These are phyloP conservation scores for Zygosaccharomyces pseudobailii DNA, from an alignment of 1,139 yeast species.

Conservation along the genomic window DNA sequence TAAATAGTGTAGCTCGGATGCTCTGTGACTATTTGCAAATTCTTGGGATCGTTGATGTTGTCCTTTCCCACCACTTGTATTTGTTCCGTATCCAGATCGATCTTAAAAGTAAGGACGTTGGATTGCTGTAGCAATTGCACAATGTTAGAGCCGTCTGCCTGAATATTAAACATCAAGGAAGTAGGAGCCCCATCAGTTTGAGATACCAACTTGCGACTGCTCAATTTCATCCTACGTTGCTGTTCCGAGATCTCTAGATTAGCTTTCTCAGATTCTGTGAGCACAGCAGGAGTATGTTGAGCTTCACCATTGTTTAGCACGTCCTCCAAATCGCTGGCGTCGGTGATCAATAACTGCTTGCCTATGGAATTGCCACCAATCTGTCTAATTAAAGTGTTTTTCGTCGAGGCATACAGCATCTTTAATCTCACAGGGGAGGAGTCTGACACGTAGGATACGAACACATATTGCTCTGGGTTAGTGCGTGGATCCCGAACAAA, in stretches of 20 bases:
- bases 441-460: slow-evolving; percentile 86
- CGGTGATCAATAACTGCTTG: slow-evolving; percentile 54
- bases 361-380: slow-evolving; percentile 65
- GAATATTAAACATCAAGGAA: slow-evolving; percentile 32
- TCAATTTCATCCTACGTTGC: slow-evolving; percentile 20
- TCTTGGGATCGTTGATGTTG: slow-evolving; percentile 24
- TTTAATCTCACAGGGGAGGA: slow-evolving; percentile 74
- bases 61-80: slow-evolving; percentile 31
- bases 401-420: slow-evolving; percentile 92
- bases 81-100: slow-evolving; percentile 37
- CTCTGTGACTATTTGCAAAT: slow-evolving; percentile 35
- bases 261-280: slow-evolving; percentile 57
- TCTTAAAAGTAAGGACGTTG: slow-evolving; percentile 35
- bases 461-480: slow-evolving; percentile 40
- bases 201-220: slow-evolving; percentile 25
- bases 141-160: slow-evolving; percentile 22
- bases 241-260: slow-evolving; percentile 26
- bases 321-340: slow-evolving; percentile 49
- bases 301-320: slow-evolving; percentile 23
- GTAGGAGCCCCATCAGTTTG: slow-evolving; percentile 29
- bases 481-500: slow-evolving; percentile 42
- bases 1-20: slow-evolving; percentile 61
- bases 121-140: slow-evolving; percentile 22
- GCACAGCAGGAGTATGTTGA: slow-evolving; percentile 35
- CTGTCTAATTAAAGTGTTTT: slow-evolving; percentile 65